Base-by-base conservation (phyloP, 129 eudicot genomes). In the Helianthus tuberosus region DNA sequence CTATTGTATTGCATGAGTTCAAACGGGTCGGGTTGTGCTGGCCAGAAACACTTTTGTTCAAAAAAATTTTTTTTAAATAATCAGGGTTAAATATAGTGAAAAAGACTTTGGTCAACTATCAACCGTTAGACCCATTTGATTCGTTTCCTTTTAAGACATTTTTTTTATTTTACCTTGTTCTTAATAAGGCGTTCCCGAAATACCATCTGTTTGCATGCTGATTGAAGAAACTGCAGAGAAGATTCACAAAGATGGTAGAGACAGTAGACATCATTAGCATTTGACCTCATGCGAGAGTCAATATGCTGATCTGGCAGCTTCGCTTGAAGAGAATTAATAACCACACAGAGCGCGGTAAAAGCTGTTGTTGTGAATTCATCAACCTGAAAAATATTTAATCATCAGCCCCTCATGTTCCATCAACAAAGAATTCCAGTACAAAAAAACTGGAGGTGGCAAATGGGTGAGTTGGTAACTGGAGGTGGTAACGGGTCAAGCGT, bases 211-310 rank as follows among this genome's bases (percentile, higher is more conserved):
- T 93, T 87, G 75, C 89, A 89, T 46, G 86, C 61, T 63, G 83
- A 82, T 27, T 84, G 89, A 53, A 93, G 89, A 85, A 89, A 89
- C 82, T 86, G 90, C 48, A 89, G 80, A 36, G 98, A 86, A 78
- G 87, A 87, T 74, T 93, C 98, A 71, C 87, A 93, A 57, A 82
- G 87, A 76, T 77, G 89, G 82, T 87, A 84, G 41, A 79, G 86
- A 76, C 74, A 78, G 76, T 73, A 70, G 71, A 86, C 55, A 10
- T 75, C 79, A 67, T 84, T 91, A 60, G 48, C 82, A 39, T 41
- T 73, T 67, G 75, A 69, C 73, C 58, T 65, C 17, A 81, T 53
- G 25, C 67, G 53, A 16, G 44, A 25, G 70, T 47, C 15, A 11
- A 14, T 69, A 32, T 13, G 47, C 11, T 35, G 81, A 69, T 75